Percentiles rank a stretch among this genome's conserved stretches.
phyloP scores from a whole-genome alignment of 768 basidiomycete genomes.

The Pleurotus platypus region DNA sequence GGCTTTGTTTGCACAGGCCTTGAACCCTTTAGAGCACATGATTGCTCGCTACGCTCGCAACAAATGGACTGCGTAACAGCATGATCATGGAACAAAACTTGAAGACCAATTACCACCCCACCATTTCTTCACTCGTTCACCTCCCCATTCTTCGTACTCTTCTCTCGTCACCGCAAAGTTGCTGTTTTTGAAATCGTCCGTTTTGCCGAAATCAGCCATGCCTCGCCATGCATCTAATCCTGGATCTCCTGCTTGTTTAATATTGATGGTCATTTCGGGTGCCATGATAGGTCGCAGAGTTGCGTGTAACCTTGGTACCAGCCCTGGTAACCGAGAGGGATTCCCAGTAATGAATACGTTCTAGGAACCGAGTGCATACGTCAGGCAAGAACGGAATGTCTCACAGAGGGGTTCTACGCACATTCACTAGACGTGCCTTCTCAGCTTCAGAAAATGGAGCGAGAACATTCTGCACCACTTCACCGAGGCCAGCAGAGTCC shows the following conservation, averaged over 20 bases:
- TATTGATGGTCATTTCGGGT: slow-evolving; percentile 69
- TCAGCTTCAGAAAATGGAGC: slow-evolving; percentile 65
- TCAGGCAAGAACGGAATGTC: not conserved
- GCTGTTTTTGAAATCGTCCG: slow-evolving; percentile 40
- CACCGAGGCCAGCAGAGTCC: slow-evolving; percentile 92
- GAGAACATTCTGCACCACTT: slow-evolving; percentile 84
- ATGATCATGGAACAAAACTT: slow-evolving; percentile 16
- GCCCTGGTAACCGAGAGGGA: slow-evolving; percentile 69
- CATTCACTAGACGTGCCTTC: slow-evolving; percentile 72
- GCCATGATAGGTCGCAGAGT: slow-evolving; percentile 83
- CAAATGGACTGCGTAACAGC: not conserved
- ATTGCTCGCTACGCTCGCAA: too few species aligned
- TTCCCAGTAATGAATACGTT: slow-evolving; percentile 90
- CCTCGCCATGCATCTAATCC: slow-evolving; percentile 85
- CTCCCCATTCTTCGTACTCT: slow-evolving; percentile 90
- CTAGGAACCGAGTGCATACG: slow-evolving; percentile 31
- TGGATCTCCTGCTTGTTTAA: slow-evolving; percentile 64
- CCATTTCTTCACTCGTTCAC: slow-evolving; percentile 84
- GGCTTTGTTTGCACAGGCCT: too few species aligned
- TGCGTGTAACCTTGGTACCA: slow-evolving; percentile 63
- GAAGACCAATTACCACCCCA: slow-evolving; percentile 90
- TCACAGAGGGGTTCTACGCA: slow-evolving; percentile 24
- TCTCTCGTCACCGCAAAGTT: slow-evolving; percentile 61
- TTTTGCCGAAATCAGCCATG: slow-evolving; percentile 74
- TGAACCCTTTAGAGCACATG: too few species aligned